These are phyloP conservation scores for Trichophyton rubrum DNA, from an alignment of 2,329 filamentous ascomycete species.

Conservation along the genomic window DNA sequence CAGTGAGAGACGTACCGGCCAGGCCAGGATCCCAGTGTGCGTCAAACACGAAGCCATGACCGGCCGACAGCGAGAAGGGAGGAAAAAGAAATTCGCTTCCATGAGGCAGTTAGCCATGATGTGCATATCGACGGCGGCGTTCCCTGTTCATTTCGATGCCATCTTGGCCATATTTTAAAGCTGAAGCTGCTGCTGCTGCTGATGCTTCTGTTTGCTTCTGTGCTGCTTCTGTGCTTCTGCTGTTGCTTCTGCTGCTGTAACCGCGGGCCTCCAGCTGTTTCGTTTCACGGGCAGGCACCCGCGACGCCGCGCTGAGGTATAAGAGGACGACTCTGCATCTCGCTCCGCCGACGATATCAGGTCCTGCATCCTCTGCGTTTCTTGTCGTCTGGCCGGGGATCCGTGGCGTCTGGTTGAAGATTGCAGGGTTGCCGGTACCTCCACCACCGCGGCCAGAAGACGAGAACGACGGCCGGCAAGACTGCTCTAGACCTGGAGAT, in stretches of 20 bases:
- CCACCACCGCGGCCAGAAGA: background rate
- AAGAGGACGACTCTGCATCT: background rate
- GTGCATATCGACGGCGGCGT: background rate
- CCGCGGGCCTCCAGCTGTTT: no score
- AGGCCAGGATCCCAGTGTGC: background rate
- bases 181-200: background rate
- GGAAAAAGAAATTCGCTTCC: background rate
- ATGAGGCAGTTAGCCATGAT: background rate
- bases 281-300: no score
- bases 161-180: background rate
- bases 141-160: background rate
- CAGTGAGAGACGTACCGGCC: no score
- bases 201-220: background rate
- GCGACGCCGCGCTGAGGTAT: no score
- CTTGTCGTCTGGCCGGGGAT: background rate
- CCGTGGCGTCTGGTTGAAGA: background rate
- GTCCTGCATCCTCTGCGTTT: background rate
- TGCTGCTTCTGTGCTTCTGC: background rate
- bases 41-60: background rate
- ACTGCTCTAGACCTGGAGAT: background rate
- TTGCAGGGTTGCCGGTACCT: conserved; percentile 1
- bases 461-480: background rate
- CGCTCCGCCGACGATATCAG: background rate
- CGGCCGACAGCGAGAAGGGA: background rate
- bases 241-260: background rate